phyloP scores from a whole-genome alignment of 495 filamentous ascomycete genomes.

The Hypoxylon trugodes region DNA sequence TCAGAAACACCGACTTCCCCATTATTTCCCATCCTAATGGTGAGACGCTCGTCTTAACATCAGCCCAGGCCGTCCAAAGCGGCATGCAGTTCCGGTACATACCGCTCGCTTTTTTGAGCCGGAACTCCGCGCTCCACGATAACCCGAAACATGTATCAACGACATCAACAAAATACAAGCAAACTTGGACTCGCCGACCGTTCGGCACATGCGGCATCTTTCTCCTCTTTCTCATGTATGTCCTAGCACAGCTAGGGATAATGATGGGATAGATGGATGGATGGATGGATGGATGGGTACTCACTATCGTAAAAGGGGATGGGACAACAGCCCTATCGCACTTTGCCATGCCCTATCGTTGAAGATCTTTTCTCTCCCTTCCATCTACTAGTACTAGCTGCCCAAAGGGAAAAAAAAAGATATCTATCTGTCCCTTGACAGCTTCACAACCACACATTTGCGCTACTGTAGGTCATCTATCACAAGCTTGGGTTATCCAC shows the following conservation, averaged over 20 bases:
- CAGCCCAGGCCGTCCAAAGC: constrained; percentile 18
- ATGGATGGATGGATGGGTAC: too few relatives aligned
- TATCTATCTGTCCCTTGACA: not conserved
- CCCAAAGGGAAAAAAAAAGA: not conserved
- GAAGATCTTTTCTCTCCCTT: not conserved
- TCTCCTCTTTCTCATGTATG: too few relatives aligned
- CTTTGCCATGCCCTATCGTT: not conserved
- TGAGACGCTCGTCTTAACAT: constrained; percentile 16
- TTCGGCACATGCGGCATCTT: constrained; percentile 22
- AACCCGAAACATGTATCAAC: too few relatives aligned
- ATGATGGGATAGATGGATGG: too few relatives aligned
- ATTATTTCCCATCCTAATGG: constrained; percentile 8
- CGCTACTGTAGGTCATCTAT: constrained; percentile 14
- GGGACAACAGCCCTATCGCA: constrained; percentile 24
- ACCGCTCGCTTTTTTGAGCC: constrained; percentile 12
- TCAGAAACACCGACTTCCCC: not conserved
- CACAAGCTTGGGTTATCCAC: constrained; percentile 3
- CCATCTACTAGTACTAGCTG: not conserved
- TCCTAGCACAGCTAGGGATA: too few relatives aligned
- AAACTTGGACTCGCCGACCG: constrained; percentile 16
- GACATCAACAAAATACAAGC: not conserved
- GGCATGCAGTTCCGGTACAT: constrained; percentile 21
- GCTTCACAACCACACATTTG: not conserved
- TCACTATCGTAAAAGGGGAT: too few relatives aligned
- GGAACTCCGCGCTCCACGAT: constrained; percentile 32